Base-by-base conservation (phyloP, 495 filamentous ascomycete species). In the Aspergillus homomorphus region DNA sequence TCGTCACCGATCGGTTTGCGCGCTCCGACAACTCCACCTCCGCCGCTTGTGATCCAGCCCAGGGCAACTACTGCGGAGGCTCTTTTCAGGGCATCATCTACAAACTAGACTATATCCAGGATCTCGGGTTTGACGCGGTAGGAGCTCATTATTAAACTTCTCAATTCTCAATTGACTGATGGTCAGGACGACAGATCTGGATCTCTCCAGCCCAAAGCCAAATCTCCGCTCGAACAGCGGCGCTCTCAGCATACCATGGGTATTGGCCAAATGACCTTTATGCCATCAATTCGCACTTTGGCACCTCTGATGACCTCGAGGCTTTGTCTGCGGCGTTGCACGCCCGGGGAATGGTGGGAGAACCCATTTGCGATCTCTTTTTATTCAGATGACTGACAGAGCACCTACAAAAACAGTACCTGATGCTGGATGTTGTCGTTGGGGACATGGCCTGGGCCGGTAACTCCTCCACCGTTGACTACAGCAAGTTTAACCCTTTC, bases 191-290 rank as follows among this genome's bases (percentile, higher is more conserved):
- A 19, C 21, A 50, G 46, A 30, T 51, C 14, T 51, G 48, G 48
- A 51, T 51, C 48, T 51, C 48, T 18, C 48, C 48, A 4, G 48
- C 48, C 1, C 48, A 51, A 18, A 51, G 10, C 4, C 48, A 51
- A 12, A 28, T 18, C 1, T 30, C 48, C 1, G 15, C 6, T 1
- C 48, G 48, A 18, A 51, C 48, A 4, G 12, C 48, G 23, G 48
- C 30, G 30, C 48, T 51, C 24, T 51, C 48, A 26, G 48, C 48
- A 33, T 51, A 51, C 48, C 48, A 51, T 51, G 48, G 48, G 15
- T 51, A 51, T 15, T 51, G 48, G 48, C 48, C 48, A 30, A 51
- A 51, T 30, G 48, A 51, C 16, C 48, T 51, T 16, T 51, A 51
- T 51, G n/a, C 48, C 24, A 51, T 51, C 48, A 51, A 51, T 23